Evolutionary conservation across 139 green algal species (phyloP).

Genomic region (Volvox africanus): DNA sequence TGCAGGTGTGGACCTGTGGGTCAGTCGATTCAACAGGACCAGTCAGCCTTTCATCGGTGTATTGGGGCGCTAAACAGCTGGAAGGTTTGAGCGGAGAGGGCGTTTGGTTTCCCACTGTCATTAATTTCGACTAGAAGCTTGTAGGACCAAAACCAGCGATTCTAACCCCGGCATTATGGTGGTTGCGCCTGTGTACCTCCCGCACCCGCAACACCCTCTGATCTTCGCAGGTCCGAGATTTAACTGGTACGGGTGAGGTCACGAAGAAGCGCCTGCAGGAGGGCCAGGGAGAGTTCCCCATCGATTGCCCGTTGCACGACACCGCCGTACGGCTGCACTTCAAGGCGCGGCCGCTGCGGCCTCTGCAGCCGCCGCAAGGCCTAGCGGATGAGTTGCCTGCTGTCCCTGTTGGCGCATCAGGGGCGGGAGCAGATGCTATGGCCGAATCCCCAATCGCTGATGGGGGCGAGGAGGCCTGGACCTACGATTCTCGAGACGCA

Average conservation of each 20-base stretch:
- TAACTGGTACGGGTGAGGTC: conserved; percentile 80
- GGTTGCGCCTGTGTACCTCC: too few relatives aligned
- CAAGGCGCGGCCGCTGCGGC: conserved; percentile 43
- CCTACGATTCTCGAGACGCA: conserved; percentile 43
- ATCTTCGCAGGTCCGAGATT: conserved; percentile 78
- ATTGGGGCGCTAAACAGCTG: too few relatives aligned
- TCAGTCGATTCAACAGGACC: background rate
- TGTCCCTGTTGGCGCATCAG: background rate
- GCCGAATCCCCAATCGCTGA: background rate
- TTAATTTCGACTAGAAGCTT: too few relatives aligned
- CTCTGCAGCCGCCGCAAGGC: background rate
- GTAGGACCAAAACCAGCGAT: too few relatives aligned
- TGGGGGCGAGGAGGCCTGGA: conserved; percentile 14
- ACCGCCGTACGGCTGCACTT: conserved; percentile 77
- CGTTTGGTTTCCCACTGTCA: too few relatives aligned
- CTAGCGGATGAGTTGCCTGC: background rate
- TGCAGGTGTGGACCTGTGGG: conserved; percentile 63
- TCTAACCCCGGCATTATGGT: too few relatives aligned
- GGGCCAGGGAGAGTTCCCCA: conserved; percentile 84
- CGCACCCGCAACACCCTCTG: too few relatives aligned
- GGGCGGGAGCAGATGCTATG: background rate
- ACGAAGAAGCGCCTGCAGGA: conserved; percentile 76
- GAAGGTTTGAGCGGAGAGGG: too few relatives aligned
- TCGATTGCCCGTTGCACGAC: conserved; percentile 89
- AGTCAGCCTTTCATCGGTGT: background rate